Base-by-base conservation (phyloP, 2,329 filamentous ascomycete genomes). In the Phyllosticta paracitricarpa region DNA sequence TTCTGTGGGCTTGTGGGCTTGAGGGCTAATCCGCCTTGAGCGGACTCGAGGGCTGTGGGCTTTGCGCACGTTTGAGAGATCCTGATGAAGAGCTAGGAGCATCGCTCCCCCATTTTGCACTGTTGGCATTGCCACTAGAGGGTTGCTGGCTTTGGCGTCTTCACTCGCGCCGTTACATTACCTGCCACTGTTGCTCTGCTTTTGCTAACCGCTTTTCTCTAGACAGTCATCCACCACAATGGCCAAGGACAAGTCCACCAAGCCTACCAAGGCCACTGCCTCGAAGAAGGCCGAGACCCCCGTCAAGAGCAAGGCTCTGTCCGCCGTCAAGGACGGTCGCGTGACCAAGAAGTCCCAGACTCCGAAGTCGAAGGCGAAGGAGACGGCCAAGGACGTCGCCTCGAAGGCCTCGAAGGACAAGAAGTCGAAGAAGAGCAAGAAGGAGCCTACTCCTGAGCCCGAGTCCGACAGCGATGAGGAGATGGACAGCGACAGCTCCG, bases 301-400 rank as follows among this genome's bases (percentile, higher is more conserved):
- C 69, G 40, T 48, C 40, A 78, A 81, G 72, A 63, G 77, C 69
- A 79, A 81, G 70, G 72, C 77, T 64, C 71, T 79, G 68, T 75
- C 77, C 69, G 71, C 77, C 67, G 84, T 86, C 75, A 89, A 89
- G 80, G 81, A 81, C 68, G 85, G 80, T 67, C 82, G 83, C 66
- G 80, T 89, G 69, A 83, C 82, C 77, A 91, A 91, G 81, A 72
- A 85, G 59, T 79, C 83, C 64, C 81, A 87, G 73, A 82, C 81
- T 66, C 76, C 84, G 71, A 87, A 85, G 77, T 76, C 80, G 64
- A 88, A 88, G 79, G 81, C 84, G 68, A 88, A 88, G 81, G 80
- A 85, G 65, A 72, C 83, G 62, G 84, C 84, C 68, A 88, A 89
- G 81, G 67, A 72, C 59, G 69, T 67, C 58, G 69, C 68, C 60